Evolutionary conservation across 495 filamentous ascomycete species (phyloP).

Genomic region (Penicillium macrosclerotiorum): DNA sequence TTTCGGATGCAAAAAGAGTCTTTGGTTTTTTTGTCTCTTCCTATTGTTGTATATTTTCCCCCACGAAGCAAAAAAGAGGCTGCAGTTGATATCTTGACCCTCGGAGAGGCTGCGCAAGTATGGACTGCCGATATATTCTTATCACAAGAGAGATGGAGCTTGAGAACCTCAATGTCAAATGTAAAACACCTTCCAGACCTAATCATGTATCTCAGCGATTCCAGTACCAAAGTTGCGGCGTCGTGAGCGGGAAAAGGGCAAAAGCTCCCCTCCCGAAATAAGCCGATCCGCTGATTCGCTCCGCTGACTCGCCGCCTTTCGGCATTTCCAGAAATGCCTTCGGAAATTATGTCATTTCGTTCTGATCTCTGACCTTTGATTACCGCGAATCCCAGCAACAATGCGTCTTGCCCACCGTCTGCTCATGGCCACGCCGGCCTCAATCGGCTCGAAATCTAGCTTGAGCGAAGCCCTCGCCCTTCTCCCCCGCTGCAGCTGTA

Average conservation of each 20-base stretch:
- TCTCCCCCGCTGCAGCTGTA: conserved; percentile 87
- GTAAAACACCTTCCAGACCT: too few species aligned
- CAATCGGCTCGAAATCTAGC: conserved; percentile 47
- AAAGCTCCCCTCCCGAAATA: background rate
- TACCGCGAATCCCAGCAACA: background rate
- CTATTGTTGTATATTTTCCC: too few species aligned
- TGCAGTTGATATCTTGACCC: too few species aligned
- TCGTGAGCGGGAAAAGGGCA: background rate
- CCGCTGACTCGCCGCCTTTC: conserved; percentile 26
- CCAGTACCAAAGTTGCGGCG: background rate
- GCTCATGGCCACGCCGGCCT: conserved; percentile 45
- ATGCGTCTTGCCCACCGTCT: conserved; percentile 41
- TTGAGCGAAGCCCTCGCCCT: conserved; percentile 67
- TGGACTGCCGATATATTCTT: too few species aligned
- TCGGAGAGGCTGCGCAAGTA: too few species aligned
- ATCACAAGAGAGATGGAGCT: too few species aligned
- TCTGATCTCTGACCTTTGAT: background rate
- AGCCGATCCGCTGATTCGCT: conserved; percentile 14
- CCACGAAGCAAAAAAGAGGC: too few species aligned
- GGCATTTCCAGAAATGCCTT: conserved; percentile 12
- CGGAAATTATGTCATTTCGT: conserved; percentile 31
- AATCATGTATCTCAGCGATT: background rate
- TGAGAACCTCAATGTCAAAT: too few species aligned
- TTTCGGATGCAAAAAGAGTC: background rate
- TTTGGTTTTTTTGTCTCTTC: background rate